Conservation (phyloP, 106 monocot species). For the Amphibolis antarctica region DNA sequence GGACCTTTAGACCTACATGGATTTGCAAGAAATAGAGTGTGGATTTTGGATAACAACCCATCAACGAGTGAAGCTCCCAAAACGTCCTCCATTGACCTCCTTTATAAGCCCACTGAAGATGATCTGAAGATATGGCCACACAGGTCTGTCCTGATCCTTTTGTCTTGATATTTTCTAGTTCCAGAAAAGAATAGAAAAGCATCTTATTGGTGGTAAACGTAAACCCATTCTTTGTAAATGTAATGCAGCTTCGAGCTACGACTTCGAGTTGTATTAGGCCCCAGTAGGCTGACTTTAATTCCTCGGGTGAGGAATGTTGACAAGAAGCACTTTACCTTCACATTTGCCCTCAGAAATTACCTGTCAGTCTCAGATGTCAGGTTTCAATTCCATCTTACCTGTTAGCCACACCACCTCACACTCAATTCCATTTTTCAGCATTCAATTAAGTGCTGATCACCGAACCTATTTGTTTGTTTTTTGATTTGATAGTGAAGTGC, state of each 20-base stretch:
- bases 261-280: constrained; percentile 36
- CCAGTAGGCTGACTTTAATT: constrained; percentile 42
- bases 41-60: constrained; percentile 37
- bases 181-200: neutral
- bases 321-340: constrained; percentile 36
- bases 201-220: neutral
- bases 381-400: constrained; percentile 17
- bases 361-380: constrained; percentile 56
- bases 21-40: constrained; percentile 53
- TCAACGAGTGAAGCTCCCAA: constrained; percentile 25
- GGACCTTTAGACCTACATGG: constrained; percentile 47
- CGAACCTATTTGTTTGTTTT: neutral
- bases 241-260: constrained; percentile 51
- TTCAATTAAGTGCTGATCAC: too few relatives aligned
- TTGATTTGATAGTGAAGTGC: constrained; percentile 37
- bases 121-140: constrained; percentile 49
- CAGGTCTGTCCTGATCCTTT: constrained; percentile 20
- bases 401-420: neutral
- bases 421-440: too few relatives aligned
- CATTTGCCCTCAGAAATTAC: constrained; percentile 44
- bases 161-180: neutral
- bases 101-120: constrained; percentile 48
- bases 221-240: neutral
- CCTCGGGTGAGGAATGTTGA: constrained; percentile 51
- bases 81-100: constrained; percentile 41